Conservation (phyloP, 148 eudicot genomes). For the Gaultheria prostrata region DNA sequence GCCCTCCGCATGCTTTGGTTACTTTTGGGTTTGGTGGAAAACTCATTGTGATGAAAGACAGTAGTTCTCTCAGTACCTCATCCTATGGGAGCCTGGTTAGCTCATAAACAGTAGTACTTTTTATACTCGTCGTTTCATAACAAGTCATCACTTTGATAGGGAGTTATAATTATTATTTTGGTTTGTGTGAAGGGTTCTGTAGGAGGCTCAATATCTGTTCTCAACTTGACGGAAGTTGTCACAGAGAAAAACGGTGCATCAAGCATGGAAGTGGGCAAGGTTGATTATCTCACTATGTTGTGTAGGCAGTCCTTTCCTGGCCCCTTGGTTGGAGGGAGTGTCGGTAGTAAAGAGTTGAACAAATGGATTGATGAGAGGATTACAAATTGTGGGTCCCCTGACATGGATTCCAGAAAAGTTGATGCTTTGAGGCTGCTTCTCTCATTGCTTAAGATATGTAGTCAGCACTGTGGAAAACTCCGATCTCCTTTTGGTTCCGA, state of each 20-base stretch:
- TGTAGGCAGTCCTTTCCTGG: slow-evolving; percentile 61
- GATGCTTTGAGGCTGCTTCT: slow-evolving; percentile 69
- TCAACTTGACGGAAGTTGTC: slow-evolving; percentile 59
- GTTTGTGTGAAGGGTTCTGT: slow-evolving; percentile 59
- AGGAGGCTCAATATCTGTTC: slow-evolving; percentile 56
- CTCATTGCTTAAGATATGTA: slow-evolving; percentile 82
- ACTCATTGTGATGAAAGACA: slow-evolving; percentile 69
- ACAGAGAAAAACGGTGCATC: slow-evolving; percentile 32
- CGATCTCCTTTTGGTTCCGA: slow-evolving; percentile 84
- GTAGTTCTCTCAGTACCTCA: slow-evolving; percentile 30
- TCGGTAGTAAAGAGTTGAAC: slow-evolving; percentile 65
- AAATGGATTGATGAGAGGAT: slow-evolving; percentile 85
- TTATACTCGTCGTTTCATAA: slow-evolving; percentile 15
- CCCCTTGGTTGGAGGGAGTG: slow-evolving; percentile 73
- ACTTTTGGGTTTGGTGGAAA: slow-evolving; percentile 93
- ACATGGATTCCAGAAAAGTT: slow-evolving; percentile 39
- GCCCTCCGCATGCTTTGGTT: slow-evolving; percentile 79
- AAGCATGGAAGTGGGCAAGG: slow-evolving; percentile 17
- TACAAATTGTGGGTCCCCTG: slow-evolving; percentile 31
- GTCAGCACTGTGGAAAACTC: slow-evolving; percentile 88
- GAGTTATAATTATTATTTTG: slow-evolving; percentile 18
- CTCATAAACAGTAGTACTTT: slow-evolving; percentile 23
- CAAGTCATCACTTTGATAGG: background rate
- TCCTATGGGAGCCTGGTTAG: slow-evolving; percentile 67
- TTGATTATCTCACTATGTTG: slow-evolving; percentile 32